Evolutionary conservation across 176 grass and related monocot species (phyloP), one percentile per base, ranked within the genome.

Genomic region (Oropetium thomaeum): DNA sequence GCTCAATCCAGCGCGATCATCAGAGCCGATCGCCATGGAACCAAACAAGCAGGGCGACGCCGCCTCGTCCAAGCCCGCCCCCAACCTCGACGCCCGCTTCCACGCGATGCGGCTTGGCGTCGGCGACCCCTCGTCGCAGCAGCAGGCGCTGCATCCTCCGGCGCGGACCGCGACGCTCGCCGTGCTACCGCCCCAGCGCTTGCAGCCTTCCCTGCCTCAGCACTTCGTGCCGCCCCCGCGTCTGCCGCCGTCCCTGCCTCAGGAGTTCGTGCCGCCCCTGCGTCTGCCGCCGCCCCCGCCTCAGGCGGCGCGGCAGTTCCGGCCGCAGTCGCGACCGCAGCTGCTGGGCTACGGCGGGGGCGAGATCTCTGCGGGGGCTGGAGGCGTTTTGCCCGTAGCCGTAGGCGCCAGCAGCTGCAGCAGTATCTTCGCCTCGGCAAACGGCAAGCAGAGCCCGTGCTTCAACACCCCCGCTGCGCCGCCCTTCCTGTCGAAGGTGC

Each of bases 1-100:
- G 3, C 15, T 2, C 32, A 52, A 67, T 25, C 65, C 65, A 37
- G 31, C 22, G 41, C 57, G 31, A 58, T 34, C 22, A 58, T 34
- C 22, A 54, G 7, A 54, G n/a, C 20, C 38, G 30, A 60, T 54
- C 25, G 58, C 22, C 72, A 83, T 83, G 81, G 72, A 77, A 40
- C 41, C 40, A 12, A 60, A n/a, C 17, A 22, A 60, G 63, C 71
- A 59, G 29, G 31, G 29, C 8, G 34, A 1, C 39, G 26, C 52
- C 20, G 5, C 52, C 65, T 10, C 9, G 38, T 23, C 66, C 52
- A 11, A 29, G 25, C 34, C 32, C 64, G 1, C 9, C 23, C 4
- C 1, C 11, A 39, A 47, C 51, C 39, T 74, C 38, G 9, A 25
- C 5, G 49, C 25, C 79, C 39, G 9, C 19, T 23, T 63, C 69